A percentile compares a stretch with the other conserved stretches of the same genome.
Evolutionary conservation across 352 stramenopile species (phyloP).

Genomic region (Phytophthora pseudosyringae): DNA sequence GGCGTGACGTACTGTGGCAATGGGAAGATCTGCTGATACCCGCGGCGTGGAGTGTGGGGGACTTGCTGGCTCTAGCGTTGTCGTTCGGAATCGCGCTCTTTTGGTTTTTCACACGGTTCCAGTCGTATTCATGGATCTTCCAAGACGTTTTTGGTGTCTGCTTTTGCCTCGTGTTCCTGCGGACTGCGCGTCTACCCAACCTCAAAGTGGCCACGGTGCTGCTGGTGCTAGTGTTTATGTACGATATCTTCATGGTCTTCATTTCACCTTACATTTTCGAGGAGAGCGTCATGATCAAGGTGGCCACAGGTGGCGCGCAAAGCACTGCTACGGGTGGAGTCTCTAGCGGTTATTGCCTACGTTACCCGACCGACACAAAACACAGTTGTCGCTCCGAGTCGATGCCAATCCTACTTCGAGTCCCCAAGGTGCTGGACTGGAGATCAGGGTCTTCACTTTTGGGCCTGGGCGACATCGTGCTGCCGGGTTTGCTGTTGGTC

Average conservation of each 20-base stretch:
- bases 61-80: conserved; percentile 84
- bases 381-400: conserved; percentile 78
- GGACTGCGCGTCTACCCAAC: conserved; percentile 91
- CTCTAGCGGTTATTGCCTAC: conserved; percentile 65
- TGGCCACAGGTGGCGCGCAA: conserved; percentile 88
- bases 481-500: conserved; percentile 95
- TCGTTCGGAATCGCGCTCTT: conserved; percentile 52
- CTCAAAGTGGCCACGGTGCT: conserved; percentile 93
- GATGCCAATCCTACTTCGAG: conserved; percentile 94
- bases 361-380: conserved; percentile 71
- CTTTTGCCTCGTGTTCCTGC: conserved; percentile 94
- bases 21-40: conserved; percentile 49
- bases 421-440: conserved; percentile 95
- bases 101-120: conserved; percentile 81
- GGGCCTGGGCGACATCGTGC: conserved; percentile 96
- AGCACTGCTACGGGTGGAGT: conserved; percentile 44
- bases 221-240: conserved; percentile 94
- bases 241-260: conserved; percentile 98
- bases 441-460: conserved; percentile 92
- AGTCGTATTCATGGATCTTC: conserved; percentile 90
- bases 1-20: conserved; percentile 54
- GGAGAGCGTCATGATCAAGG: conserved; percentile 96
- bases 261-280: conserved; percentile 91
- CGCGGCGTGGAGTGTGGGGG: conserved; percentile 82
- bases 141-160: conserved; percentile 95